Evolutionary conservation across 805 yeast genomes (phyloP).

Genomic region (Saccharomycopsis vini): DNA sequence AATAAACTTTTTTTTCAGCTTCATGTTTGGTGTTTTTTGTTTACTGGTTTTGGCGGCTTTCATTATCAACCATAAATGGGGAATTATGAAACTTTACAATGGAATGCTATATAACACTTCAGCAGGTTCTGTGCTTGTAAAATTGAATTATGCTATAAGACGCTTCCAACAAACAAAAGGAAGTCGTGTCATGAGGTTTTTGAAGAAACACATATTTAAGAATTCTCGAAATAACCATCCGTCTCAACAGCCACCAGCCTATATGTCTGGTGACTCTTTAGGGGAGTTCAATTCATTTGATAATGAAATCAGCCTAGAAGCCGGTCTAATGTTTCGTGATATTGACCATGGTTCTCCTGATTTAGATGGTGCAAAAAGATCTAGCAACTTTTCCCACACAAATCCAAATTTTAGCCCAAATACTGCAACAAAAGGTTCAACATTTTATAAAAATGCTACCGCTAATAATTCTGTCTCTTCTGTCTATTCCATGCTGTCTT

Average conservation of each 20-base stretch:
- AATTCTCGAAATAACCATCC: background rate
- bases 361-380: background rate
- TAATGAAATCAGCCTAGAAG: conserved; percentile 16
- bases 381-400: background rate
- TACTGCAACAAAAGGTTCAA: background rate
- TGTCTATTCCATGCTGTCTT: conserved; percentile 6
- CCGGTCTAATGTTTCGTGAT: conserved; percentile 6
- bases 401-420: background rate
- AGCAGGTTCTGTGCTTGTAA: conserved; percentile 1
- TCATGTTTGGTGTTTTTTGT: no score
- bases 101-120: conserved; percentile 7
- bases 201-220: background rate
- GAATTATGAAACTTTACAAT: conserved; percentile 5
- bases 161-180: background rate
- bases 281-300: conserved; percentile 3
- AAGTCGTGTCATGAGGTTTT: background rate
- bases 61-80: conserved; percentile 8
- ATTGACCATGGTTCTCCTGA: background rate
- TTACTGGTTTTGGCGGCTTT: no score
- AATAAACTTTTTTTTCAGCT: conserved; percentile 9
- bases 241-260: background rate
- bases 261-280: background rate
- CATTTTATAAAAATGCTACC: conserved; percentile 8
- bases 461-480: conserved; percentile 12
- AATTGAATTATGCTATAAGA: conserved; percentile 1